phyloP scores from a whole-genome alignment of 495 filamentous ascomycete species.

The Pseudoneurospora amorphoporcata region DNA sequence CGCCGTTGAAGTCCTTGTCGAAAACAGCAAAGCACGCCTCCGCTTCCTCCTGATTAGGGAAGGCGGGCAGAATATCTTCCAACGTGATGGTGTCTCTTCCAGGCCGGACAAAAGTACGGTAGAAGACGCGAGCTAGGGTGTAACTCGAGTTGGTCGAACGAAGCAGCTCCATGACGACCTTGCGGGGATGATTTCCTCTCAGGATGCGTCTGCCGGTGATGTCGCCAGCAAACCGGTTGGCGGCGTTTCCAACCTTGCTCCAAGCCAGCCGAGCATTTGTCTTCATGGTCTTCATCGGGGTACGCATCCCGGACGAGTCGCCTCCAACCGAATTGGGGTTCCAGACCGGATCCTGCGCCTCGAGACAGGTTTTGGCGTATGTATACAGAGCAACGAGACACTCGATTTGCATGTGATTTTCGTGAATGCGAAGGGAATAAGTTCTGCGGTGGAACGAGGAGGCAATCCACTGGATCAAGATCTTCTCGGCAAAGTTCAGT shows the following conservation, averaged over 20 bases:
- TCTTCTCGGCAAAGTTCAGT: constrained; percentile 84
- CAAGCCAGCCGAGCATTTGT: constrained; percentile 62
- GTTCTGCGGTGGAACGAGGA: constrained; percentile 87
- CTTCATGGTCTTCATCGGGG: constrained; percentile 60
- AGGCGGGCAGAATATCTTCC: constrained; percentile 70
- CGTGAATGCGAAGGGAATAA: constrained; percentile 82
- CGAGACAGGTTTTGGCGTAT: constrained; percentile 64
- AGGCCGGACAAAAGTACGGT: constrained; percentile 72
- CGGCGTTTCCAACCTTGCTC: constrained; percentile 75
- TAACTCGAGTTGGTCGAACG: constrained; percentile 65
- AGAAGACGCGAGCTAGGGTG: constrained; percentile 82
- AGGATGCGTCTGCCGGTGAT: constrained; percentile 75
- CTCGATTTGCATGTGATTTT: constrained; percentile 65
- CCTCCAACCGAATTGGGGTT: constrained; percentile 12
- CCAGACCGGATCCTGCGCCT: constrained; percentile 58
- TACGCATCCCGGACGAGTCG: constrained; percentile 49
- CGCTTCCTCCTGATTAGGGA: constrained; percentile 77
- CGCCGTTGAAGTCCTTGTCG: constrained; percentile 93
- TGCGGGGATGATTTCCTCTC: constrained; percentile 69
- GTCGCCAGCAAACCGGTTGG: constrained; percentile 86
- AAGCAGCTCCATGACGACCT: constrained; percentile 72
- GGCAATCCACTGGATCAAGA: constrained; percentile 90
- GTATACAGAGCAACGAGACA: constrained; percentile 55
- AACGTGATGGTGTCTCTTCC: constrained; percentile 64
- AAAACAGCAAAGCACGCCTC: constrained; percentile 90